Base-by-base conservation (phyloP, 176 grass and related monocot genomes). In the Triticum timopheevii region DNA sequence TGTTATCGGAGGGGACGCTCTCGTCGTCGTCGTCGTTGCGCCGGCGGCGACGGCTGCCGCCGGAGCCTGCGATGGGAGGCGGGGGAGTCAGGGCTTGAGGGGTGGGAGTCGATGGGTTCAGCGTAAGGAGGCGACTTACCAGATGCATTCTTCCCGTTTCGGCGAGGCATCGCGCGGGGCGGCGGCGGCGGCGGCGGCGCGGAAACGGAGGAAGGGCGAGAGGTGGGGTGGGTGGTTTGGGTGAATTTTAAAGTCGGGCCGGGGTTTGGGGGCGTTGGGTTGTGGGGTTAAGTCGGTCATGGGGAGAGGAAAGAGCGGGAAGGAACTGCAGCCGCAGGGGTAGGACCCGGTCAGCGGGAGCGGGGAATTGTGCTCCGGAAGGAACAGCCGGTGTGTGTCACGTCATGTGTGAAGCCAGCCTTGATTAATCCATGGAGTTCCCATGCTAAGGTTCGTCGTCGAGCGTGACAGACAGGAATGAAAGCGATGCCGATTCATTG, bases 271-370 rank as follows among this genome's bases (percentile, higher is more conserved):
- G 79, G n/a, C 6, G 31, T 19, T 4, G 10, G 56, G 23, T 33
- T 16, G 31, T 73, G 63, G 22, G 44, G 40, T 25, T 63, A 78
- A 49, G 89, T 87, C 68, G 50, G 19, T 38, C 27, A 15, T 3
- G 44, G 22, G 30, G 7, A 36, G 59, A 58, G 56, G 90, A 86
- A 89, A 80, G 83, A 87, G 90, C 90, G 90, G 90, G 90, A 92
- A 89, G 90, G 89, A 87, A 63, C 67, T 44, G 42, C 65, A 7
- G 68, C 44, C 13, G 44, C 44, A 13, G 23, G 15, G 56, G 61
- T 15, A 30, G 13, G 49, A 72, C 81, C 45, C 3, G 6, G 65
- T 70, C 65, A 70, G 47, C 76, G 45, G 10, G 65, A 70, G 47
- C 76, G 45, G 10, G 54, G 81, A 54, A 40, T 76, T 17, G 81